phyloP scores from a whole-genome alignment of 768 basidiomycete species.

The Lentinula sp. region DNA sequence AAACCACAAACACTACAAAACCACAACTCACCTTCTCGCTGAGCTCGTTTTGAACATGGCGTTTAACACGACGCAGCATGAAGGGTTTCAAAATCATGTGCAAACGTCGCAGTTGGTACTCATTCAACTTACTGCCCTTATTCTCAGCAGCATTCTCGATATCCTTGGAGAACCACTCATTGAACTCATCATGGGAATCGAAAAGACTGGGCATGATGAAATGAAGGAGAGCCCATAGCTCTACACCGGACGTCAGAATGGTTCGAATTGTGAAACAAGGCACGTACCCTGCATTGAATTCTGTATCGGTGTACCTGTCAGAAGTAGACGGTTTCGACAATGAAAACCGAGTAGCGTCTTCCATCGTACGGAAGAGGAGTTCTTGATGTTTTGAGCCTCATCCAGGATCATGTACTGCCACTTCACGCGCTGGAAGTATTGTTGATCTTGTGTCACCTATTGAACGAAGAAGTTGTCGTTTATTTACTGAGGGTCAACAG shows the following conservation, averaged over 20 bases:
- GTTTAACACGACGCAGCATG: slow-evolving; percentile 95
- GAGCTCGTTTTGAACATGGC: slow-evolving; percentile 98
- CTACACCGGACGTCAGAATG: slow-evolving; percentile 31
- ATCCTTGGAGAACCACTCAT: slow-evolving; percentile 99
- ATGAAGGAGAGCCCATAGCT: slow-evolving; percentile 96
- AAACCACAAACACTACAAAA: background rate
- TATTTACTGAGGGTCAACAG: background rate
- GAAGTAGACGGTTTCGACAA: slow-evolving; percentile 87
- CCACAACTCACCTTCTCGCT: slow-evolving; percentile 79
- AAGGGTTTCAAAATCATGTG: slow-evolving; percentile 99
- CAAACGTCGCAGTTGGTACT: slow-evolving; percentile 88
- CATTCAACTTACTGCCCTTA: slow-evolving; percentile 86
- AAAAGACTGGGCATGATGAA: slow-evolving; percentile 99
- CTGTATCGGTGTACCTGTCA: slow-evolving; percentile 98
- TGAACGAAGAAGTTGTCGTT: background rate
- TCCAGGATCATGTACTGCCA: slow-evolving; percentile 99
- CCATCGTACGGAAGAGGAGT: slow-evolving; percentile 93
- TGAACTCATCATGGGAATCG: slow-evolving; percentile 99
- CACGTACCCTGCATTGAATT: slow-evolving; percentile 95
- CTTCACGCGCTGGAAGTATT: slow-evolving; percentile 95
- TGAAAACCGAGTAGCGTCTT: slow-evolving; percentile 94
- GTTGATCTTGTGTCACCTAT: slow-evolving; percentile 92
- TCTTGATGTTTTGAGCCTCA: slow-evolving; percentile 99
- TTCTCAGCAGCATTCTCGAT: slow-evolving; percentile 94
- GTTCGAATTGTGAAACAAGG: slow-evolving; percentile 1